Base-by-base conservation (phyloP, 2,329 filamentous ascomycete species). In the Cladosporium sp. region DNA sequence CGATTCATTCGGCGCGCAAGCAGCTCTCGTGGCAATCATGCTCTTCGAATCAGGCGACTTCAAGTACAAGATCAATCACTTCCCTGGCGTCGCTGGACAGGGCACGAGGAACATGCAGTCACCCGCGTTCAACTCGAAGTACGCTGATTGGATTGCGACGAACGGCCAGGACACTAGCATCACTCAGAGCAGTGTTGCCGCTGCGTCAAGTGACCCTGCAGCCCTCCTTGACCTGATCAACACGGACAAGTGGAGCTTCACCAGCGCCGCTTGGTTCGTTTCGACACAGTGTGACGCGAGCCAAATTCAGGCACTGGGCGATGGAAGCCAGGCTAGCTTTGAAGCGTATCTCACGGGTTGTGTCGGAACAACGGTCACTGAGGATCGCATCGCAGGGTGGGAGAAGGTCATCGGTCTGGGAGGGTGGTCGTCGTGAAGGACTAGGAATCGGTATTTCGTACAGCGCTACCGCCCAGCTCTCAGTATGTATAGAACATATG, bases 61-160 rank as follows among this genome's bases (percentile, higher is more conserved):
- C 79, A 83, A 85, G 72, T 93, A 86, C 84, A 91, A 89, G 78
- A 84, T 83, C 76, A 92, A 93, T 78, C 81, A 87, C 71, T 85
- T 77, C 79, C 85, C 84, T 1, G 85, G 83, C n/a, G 74, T 79
- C 0, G 83, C 88, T 0, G 91, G 91, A 10, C 90, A 93, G 76
- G 91, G 91, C 28, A 93, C 91, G 0, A 79, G 86, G 4, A 88
- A 88, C 74, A 90, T 90, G 88, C 85, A 89, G 76, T 83, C 80
- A 62, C 80, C 85, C 0, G 72, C 77, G 0, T 88, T 79, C 76
- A 87, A 89, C 71, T 68, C 80, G 1, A 71, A 82, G 71, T 90
- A 90, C 70, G 87, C 86, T 4, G 78, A 80, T 0, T 81, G 75
- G 1, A 69, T 89, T 2, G 73, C 76, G 3, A 71, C 75, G 1